Evolutionary conservation across 2,329 filamentous ascomycete genomes (phyloP), one percentile per base, ranked within the genome.

Genomic region (Parastagonospora avenae): DNA sequence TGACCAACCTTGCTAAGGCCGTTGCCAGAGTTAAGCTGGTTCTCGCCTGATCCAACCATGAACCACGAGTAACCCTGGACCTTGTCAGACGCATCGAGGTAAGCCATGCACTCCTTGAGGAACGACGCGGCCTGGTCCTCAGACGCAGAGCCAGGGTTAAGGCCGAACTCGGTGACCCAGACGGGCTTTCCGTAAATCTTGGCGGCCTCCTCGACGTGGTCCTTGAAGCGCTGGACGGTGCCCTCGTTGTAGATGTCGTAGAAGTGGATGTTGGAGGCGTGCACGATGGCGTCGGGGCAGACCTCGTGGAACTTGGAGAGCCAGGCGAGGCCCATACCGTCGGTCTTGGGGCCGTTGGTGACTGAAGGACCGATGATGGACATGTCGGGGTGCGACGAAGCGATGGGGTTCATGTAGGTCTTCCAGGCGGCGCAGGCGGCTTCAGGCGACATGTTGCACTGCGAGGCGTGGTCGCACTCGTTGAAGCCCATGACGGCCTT

Each of bases 141-240:
- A 8, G 60, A 51, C 4, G 67, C 66, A 12, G 60, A 58, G 37
- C 70, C 71, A 32, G 58, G 50, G 60, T 64, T 67, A 47, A 70
- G 65, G 50, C 65, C 70, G 42, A 74, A 75, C 66, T 75, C 73
- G 28, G 72, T 74, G 54, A 75, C 55, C 67, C 68, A 75, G 60
- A 74, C 60, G 29, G 61, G 61, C 63, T 66, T 67, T 55, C 60
- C 61, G 52, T 57, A 67, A 53, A 59, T 46, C 30, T 56, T 37
- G 14, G 60, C 57, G 11, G 73, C 70, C 57, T 68, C 54, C 50
- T 72, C 66, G 46, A 70, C 84, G 45, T 75, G 69, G 2, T 60
- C 57, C 54, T 69, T 64, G 69, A 75, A 75, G 60, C 67, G 66
- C 41, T 66, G 57, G 38, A 74, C 64, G 40, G 57, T 60, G 16